phyloP scores from a whole-genome alignment of 2,329 filamentous ascomycete genomes.

The Ophiosphaerella korrae region DNA sequence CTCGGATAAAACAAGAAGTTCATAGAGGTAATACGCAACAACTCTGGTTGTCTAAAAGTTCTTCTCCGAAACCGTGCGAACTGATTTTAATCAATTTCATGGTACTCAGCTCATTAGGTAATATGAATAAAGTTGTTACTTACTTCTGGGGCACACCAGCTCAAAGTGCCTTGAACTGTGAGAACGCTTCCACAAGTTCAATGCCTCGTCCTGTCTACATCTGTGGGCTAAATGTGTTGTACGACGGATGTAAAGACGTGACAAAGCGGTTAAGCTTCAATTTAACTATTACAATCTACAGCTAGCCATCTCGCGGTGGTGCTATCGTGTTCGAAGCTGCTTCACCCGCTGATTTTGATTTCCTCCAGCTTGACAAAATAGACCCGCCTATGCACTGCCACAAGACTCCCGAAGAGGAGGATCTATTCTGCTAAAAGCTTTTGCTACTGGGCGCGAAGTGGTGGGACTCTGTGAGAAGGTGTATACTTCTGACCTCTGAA shows the following conservation, averaged over 20 bases:
- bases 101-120: no score
- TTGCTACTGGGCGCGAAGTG: slow-evolving; percentile 22
- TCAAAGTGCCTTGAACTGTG: no score
- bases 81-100: no score
- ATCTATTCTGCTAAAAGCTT: slow-evolving; percentile 15
- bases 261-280: slow-evolving; percentile 11
- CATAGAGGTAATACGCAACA: no score
- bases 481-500: not conserved
- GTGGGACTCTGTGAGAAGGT: slow-evolving; percentile 11
- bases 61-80: no score
- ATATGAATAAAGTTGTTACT: no score
- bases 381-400: slow-evolving; percentile 7
- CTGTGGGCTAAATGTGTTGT: not conserved
- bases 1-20: no score
- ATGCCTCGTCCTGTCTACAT: not conserved
- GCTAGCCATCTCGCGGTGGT: slow-evolving; percentile 19
- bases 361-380: slow-evolving; percentile 16
- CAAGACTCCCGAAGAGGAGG: slow-evolving; percentile 7
- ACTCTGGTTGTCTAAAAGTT: no score
- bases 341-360: slow-evolving; percentile 15
- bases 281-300: slow-evolving; percentile 8
- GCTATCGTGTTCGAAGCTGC: slow-evolving; percentile 17
- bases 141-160: not conserved
- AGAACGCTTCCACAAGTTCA: not conserved
- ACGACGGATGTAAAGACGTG: slow-evolving; percentile 11